Evolutionary conservation across 345 rosid genomes (phyloP).

Genomic region (Heritiera littoralis): DNA sequence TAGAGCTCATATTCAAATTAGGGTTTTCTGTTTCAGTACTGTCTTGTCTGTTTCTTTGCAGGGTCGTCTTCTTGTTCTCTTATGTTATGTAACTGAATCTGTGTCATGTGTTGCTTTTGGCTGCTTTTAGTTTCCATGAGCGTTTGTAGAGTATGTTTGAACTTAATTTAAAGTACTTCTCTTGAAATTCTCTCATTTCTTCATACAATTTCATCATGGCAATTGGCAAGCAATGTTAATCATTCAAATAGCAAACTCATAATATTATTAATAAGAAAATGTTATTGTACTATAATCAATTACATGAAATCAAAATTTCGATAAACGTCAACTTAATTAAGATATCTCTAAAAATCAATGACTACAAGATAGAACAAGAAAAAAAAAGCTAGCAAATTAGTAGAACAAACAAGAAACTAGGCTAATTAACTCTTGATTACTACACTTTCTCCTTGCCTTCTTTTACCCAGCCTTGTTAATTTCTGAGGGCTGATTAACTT

Average conservation of each 20-base stretch:
- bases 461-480: no score
- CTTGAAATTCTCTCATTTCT: not conserved
- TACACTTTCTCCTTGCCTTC: not conserved
- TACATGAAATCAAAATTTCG: no score
- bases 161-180: not conserved
- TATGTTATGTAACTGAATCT: not conserved
- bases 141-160: not conserved
- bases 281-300: no score
- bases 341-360: no score
- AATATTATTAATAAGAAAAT: no score
- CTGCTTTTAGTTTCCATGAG: not conserved
- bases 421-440: not conserved
- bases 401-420: not conserved
- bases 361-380: not conserved
- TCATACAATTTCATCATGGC: no score
- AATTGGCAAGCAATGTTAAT: no score
- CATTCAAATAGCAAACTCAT: not conserved
- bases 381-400: not conserved
- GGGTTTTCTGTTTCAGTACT: not conserved
- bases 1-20: not conserved
- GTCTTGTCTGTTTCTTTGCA: constrained; percentile 1
- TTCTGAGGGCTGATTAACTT: no score
- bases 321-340: no score
- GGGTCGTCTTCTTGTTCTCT: not conserved
- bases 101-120: not conserved